Conservation (phyloP, 441 rosid genomes). For the Mallotus japonicus region DNA sequence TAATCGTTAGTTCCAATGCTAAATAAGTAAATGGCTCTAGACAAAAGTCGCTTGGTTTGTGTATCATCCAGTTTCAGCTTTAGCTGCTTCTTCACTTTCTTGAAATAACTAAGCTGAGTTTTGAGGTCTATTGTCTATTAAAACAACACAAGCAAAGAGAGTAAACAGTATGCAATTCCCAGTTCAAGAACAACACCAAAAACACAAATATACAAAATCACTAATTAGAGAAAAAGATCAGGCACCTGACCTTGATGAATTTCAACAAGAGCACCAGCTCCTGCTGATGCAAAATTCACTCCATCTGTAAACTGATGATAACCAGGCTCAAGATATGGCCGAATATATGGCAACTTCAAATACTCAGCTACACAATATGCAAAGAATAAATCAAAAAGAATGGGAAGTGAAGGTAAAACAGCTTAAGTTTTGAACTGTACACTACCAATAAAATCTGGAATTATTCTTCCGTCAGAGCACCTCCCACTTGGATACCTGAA, state of each 20-base stretch:
- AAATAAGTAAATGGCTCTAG: background rate
- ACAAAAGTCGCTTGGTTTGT: background rate
- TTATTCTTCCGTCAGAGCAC: constrained; percentile 10
- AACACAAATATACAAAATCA: too few relatives aligned
- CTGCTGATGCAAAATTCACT: constrained; percentile 19
- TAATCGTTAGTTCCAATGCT: background rate
- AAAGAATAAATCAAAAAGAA: too few relatives aligned
- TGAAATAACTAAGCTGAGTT: constrained; percentile 28
- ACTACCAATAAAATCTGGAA: constrained; percentile 25
- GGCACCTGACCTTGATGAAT: constrained; percentile 9
- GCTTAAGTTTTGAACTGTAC: background rate
- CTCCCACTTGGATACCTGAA: constrained; percentile 10
- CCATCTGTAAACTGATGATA: constrained; percentile 1
- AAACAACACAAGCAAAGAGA: background rate
- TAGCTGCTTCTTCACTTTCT: constrained; percentile 25
- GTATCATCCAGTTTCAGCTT: constrained; percentile 3
- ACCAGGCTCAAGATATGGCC: constrained; percentile 6
- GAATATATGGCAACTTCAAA: background rate
- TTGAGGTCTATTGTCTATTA: constrained; percentile 21
- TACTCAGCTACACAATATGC: background rate
- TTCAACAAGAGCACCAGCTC: constrained; percentile 13
- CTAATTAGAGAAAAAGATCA: background rate
- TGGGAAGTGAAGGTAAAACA: too few relatives aligned
- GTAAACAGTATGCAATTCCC: too few relatives aligned
- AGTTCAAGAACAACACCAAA: background rate